A percentile compares a stretch with the other conserved stretches of the same genome.
phyloP scores from a whole-genome alignment of 2,329 filamentous ascomycete species.

The Penicillium sp. region DNA sequence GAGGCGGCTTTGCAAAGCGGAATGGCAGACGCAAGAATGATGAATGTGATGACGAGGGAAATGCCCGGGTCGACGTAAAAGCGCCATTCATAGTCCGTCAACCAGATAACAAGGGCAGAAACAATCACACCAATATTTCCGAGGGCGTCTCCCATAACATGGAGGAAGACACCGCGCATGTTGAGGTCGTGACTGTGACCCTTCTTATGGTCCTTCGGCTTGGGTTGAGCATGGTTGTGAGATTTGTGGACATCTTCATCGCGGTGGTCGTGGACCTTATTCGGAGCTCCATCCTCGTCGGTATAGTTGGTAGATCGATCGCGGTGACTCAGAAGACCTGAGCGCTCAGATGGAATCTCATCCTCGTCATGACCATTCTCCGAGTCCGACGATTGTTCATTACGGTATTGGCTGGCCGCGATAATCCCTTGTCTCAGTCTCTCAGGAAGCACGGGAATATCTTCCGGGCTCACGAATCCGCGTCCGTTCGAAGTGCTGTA shows the following conservation, averaged over 20 bases:
- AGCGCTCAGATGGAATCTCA: conserved; percentile 40
- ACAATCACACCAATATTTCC: conserved; percentile 43
- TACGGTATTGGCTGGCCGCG: conserved; percentile 60
- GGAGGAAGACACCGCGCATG: conserved; percentile 69
- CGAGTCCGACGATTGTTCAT: conserved; percentile 46
- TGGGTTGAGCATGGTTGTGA: conserved; percentile 71
- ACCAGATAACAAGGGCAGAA: conserved; percentile 80
- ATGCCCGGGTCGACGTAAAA: conserved; percentile 86
- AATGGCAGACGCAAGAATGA: conserved; percentile 50
- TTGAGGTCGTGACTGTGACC: conserved; percentile 59
- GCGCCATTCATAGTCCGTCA: conserved; percentile 69
- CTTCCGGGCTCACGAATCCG: conserved; percentile 51
- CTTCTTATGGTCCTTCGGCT: conserved; percentile 52
- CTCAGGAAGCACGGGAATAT: conserved; percentile 75
- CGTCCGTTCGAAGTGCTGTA: conserved; percentile 50
- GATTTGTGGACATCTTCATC: conserved; percentile 49
- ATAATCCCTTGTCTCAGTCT: conserved; percentile 91
- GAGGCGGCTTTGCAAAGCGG: conserved; percentile 46
- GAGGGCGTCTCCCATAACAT: conserved; percentile 47
- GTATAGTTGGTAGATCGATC: conserved; percentile 33
- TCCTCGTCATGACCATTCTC: conserved; percentile 50
- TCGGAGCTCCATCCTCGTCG: conserved; percentile 19
- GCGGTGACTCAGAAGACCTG: conserved; percentile 35
- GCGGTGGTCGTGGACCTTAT: conserved; percentile 9
- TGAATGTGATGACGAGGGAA: conserved; percentile 83